phyloP scores from a whole-genome alignment of 768 basidiomycete genomes.

The Calocera cornea region DNA sequence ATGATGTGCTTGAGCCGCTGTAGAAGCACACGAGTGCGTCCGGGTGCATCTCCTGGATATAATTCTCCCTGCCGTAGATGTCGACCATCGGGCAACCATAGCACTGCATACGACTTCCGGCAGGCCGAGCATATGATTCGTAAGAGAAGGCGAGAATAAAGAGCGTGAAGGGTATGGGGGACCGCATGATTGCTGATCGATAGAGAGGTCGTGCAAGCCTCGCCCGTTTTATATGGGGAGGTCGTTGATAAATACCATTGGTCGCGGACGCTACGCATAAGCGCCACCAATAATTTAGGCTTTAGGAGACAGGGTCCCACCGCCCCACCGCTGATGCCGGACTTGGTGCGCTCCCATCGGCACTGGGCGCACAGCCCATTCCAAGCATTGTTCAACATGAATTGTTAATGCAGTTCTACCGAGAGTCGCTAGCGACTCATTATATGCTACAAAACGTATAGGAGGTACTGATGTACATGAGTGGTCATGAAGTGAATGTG shows the following conservation, averaged over 20 bases:
- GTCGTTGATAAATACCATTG: neutral
- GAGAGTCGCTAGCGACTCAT: neutral
- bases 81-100: neutral
- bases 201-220: neutral
- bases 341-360: too few species aligned
- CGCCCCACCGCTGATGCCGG: too few species aligned
- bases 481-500: neutral
- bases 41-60: neutral
- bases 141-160: neutral
- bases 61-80: neutral
- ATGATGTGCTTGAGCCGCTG: neutral
- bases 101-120: neutral
- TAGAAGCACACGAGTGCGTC: conserved; percentile 1
- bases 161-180: neutral
- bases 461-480: neutral
- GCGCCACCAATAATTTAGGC: too few species aligned
- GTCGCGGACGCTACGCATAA: too few species aligned
- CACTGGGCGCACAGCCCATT: too few species aligned
- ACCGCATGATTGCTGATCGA: neutral
- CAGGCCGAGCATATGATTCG: neutral
- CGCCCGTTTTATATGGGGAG: neutral
- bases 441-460: neutral
- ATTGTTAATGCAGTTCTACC: too few species aligned
- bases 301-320: too few species aligned
- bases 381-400: too few species aligned